Base-by-base conservation (phyloP, 306 rosid species). In the Rosa rugosa region DNA sequence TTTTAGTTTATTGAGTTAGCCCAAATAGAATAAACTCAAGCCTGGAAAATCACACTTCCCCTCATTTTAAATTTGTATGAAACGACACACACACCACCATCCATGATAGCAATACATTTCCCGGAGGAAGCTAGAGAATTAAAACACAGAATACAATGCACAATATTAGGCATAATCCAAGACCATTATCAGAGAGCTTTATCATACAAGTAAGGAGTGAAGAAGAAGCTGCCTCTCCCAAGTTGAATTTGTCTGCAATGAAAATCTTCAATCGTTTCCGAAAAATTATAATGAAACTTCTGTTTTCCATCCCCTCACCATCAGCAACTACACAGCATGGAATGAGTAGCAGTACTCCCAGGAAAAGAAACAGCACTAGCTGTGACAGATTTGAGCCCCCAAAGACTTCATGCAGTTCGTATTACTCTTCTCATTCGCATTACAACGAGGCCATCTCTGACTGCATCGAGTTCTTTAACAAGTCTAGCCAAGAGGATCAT, bases 401-500 rank as follows among this genome's bases (percentile, higher is more conserved):
- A 0, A 93, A 90, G 84, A 93, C 91, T 0, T 93, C 96, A 17
- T 93, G 91, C 84, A 93, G 94, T 71, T 93, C 94, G 0, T 87
- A 89, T 73, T 86, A 90, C 77, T 90, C 94, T 17, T 89, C 97
- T 17, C 89, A 90, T 68, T 88, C 92, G 6, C 97, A 93, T 76
- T 89, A 89, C 54, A 85, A 88, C n/a, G 94, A 90, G 75, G 96
- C 96, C 76, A 89, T 93, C 41, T 86, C 92, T 0, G 97, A 93
- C 40, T 90, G 96, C 83, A 93, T 93, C 44, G 92, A 93, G 90
- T 93, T 93, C 87, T 86, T 93, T 85, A 93, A 93, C 27, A 89
- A 84, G 85, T 93, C 92, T 4, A 83, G 87, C 0, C 89, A 89
- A 74, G 91, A 90, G 12, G 86, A 69, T 66, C 47, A 66, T 66